phyloP scores from a whole-genome alignment of 2,329 filamentous ascomycete species.

The Colletotrichum cuscutae region DNA sequence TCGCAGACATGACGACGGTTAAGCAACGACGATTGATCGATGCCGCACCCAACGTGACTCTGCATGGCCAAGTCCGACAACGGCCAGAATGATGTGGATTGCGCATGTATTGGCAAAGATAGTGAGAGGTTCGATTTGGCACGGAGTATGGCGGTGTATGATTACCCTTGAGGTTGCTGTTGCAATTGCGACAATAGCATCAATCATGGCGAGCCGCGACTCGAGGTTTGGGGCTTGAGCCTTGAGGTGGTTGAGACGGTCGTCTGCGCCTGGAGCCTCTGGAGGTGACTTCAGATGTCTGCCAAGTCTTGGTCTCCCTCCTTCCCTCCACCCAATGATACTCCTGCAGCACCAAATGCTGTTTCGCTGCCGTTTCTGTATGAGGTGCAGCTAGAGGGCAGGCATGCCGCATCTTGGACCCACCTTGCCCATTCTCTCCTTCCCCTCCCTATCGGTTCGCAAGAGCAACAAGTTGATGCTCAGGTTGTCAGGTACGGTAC shows the following conservation, averaged over 20 bases:
- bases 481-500: background rate
- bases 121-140: background rate
- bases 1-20: background rate
- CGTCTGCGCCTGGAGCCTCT: background rate
- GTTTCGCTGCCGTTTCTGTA: slow-evolving; percentile 26
- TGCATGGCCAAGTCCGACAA: too few species aligned
- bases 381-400: background rate
- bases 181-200: background rate
- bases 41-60: background rate
- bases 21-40: background rate
- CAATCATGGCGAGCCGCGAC: background rate
- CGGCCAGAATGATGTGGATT: background rate
- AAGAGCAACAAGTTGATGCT: background rate
- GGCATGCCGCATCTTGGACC: background rate
- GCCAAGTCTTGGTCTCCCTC: background rate
- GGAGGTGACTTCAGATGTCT: background rate
- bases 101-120: background rate
- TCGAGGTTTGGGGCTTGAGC: background rate
- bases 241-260: background rate
- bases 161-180: slow-evolving; percentile 17
- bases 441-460: background rate
- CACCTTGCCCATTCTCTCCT: background rate
- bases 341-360: background rate
- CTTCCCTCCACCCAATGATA: background rate
- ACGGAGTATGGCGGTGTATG: background rate